Conservation (phyloP, 768 basidiomycete genomes). For the Gelatoporia subvermispora region DNA sequence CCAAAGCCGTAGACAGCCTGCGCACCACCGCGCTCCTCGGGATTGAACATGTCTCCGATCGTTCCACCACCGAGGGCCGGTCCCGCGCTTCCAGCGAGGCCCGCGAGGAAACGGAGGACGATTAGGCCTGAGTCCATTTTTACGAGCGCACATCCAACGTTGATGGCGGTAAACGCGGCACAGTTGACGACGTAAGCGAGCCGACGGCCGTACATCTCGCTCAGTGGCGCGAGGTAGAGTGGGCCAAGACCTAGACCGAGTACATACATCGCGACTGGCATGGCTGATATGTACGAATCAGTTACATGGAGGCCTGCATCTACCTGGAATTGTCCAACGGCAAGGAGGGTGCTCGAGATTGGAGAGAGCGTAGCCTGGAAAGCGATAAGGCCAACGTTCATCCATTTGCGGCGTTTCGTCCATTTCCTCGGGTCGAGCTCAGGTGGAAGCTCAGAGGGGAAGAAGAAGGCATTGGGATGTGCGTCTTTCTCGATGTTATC, state of each 20-base stretch:
- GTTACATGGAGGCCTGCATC: not conserved
- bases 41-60: not conserved
- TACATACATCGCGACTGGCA: not conserved
- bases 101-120: not conserved
- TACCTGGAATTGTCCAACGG: not conserved
- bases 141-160: not conserved
- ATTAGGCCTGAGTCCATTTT: not conserved
- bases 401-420: not conserved
- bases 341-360: not conserved
- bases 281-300: not conserved
- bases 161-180: too few species aligned
- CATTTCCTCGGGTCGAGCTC: not conserved
- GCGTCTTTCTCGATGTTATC: too few species aligned
- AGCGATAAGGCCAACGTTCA: not conserved
- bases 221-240: too few species aligned
- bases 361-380: conserved; percentile 2
- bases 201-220: too few species aligned
- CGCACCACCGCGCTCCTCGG: not conserved
- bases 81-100: not conserved
- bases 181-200: not conserved
- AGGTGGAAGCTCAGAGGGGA: too few species aligned
- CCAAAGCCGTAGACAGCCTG: not conserved
- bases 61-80: not conserved
- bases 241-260: too few species aligned
- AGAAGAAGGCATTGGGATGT: too few species aligned